Evolutionary conservation across 1,284 basidiomycete species (phyloP).

Genomic region (Tylopilus orsonianus): DNA sequence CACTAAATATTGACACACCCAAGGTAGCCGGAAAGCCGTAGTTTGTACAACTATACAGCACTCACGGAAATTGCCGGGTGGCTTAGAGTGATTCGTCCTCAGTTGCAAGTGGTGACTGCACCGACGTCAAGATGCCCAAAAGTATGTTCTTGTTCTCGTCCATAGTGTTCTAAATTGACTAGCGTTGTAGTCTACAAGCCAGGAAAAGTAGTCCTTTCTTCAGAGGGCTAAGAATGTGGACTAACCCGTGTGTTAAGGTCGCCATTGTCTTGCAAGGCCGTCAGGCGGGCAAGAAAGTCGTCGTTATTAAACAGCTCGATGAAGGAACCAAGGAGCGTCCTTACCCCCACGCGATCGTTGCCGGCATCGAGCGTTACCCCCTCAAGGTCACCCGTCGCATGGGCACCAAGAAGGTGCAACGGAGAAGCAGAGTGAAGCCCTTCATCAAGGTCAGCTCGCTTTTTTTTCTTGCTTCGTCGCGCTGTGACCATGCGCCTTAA

Average conservation of each 20-base stretch:
- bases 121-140: conserved; percentile 39
- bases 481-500: conserved; percentile 1
- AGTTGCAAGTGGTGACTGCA: conserved; percentile 14
- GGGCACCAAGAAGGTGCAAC: conserved; percentile 91
- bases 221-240: neutral
- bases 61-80: conserved; percentile 31
- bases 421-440: conserved; percentile 94
- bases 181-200: conserved; percentile 83
- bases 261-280: conserved; percentile 96
- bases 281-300: conserved; percentile 93
- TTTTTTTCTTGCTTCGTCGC: neutral
- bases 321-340: conserved; percentile 88
- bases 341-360: conserved; percentile 95
- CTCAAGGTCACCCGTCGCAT: conserved; percentile 94
- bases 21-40: conserved; percentile 8
- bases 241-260: conserved; percentile 50
- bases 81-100: conserved; percentile 20
- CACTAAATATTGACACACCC: no score
- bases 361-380: conserved; percentile 94
- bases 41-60: conserved; percentile 24
- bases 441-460: conserved; percentile 86
- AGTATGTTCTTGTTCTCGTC: conserved; percentile 13
- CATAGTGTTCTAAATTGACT: conserved; percentile 28
- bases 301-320: conserved; percentile 86
- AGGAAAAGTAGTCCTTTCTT: conserved; percentile 73